These are phyloP conservation scores for Penicillium egyptiacum DNA, from an alignment of 495 filamentous ascomycete species.

Conservation along the genomic window DNA sequence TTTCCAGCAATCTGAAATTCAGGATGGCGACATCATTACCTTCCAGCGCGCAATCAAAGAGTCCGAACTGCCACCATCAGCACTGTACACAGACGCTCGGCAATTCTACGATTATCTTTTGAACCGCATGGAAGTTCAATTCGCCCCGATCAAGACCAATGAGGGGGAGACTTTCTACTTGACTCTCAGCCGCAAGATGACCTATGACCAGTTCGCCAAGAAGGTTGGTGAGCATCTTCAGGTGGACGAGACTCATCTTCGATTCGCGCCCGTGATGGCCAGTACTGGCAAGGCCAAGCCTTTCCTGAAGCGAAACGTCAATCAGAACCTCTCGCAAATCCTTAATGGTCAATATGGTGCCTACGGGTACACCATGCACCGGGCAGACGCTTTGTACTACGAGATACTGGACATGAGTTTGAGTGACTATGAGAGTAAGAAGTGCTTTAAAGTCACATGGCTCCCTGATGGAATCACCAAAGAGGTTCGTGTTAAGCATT, in stretches of 20 bases:
- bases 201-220: slow-evolving; percentile 83
- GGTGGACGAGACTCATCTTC: slow-evolving; percentile 81
- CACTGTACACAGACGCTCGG: slow-evolving; percentile 63
- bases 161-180: slow-evolving; percentile 64
- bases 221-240: slow-evolving; percentile 79
- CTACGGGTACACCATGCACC: slow-evolving; percentile 65
- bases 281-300: slow-evolving; percentile 70
- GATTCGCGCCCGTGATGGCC: slow-evolving; percentile 81
- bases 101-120: slow-evolving; percentile 91
- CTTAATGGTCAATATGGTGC: slow-evolving; percentile 64
- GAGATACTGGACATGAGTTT: slow-evolving; percentile 93
- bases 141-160: slow-evolving; percentile 39
- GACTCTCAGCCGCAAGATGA: slow-evolving; percentile 79
- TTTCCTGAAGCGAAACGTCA: slow-evolving; percentile 68
- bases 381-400: slow-evolving; percentile 76
- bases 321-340: slow-evolving; percentile 65
- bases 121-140: slow-evolving; percentile 70
- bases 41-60: slow-evolving; percentile 73
- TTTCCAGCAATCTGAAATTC: slow-evolving; percentile 86
- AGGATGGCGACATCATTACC: slow-evolving; percentile 95
- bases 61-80: slow-evolving; percentile 52
- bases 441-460: slow-evolving; percentile 75
- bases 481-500: slow-evolving; percentile 58
- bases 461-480: slow-evolving; percentile 88
- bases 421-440: slow-evolving; percentile 89